Evolutionary conservation across 148 eudicot genomes (phyloP).

Genomic region (Vaccinium corymbosum): DNA sequence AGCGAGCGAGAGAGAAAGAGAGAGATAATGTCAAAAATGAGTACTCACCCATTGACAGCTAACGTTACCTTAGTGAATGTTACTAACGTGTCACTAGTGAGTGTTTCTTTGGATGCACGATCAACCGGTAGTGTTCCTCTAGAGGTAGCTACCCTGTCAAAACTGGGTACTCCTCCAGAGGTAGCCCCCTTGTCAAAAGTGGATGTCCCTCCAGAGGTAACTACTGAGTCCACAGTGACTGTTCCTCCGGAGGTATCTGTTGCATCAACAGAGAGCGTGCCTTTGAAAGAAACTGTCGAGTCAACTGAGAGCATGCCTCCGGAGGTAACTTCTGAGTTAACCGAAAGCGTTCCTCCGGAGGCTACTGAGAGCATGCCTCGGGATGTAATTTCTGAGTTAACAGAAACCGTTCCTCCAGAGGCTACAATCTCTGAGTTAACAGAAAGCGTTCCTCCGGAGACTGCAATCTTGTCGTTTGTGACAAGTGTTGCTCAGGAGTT

Average conservation of each 20-base stretch:
- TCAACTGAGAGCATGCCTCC: not conserved
- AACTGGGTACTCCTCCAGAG: not conserved
- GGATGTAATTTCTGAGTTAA: not conserved
- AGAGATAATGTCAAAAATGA: too few relatives aligned
- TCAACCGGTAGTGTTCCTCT: too few relatives aligned
- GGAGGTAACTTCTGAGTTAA: not conserved
- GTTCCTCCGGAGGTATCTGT: not conserved
- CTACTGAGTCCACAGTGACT: not conserved
- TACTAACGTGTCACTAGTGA: too few relatives aligned
- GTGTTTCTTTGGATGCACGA: too few relatives aligned
- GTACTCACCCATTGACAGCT: too few relatives aligned
- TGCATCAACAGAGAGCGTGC: not conserved
- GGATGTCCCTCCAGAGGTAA: not conserved
- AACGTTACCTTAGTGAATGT: too few relatives aligned
- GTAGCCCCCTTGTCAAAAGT: not conserved
- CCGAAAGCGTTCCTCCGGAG: not conserved
- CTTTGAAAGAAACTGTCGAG: not conserved
- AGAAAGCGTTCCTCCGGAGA: too few relatives aligned
- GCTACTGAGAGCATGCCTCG: not conserved
- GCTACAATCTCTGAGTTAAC: too few relatives aligned
- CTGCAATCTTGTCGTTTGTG: too few relatives aligned
- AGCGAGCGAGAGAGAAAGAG: not conserved
- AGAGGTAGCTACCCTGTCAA: not conserved
- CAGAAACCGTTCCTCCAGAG: too few relatives aligned
- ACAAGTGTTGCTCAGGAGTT: too few relatives aligned